Evolutionary conservation across 2,329 filamentous ascomycete genomes (phyloP), one percentile per base, ranked within the genome.

Genomic region (Colletotrichum navitas): DNA sequence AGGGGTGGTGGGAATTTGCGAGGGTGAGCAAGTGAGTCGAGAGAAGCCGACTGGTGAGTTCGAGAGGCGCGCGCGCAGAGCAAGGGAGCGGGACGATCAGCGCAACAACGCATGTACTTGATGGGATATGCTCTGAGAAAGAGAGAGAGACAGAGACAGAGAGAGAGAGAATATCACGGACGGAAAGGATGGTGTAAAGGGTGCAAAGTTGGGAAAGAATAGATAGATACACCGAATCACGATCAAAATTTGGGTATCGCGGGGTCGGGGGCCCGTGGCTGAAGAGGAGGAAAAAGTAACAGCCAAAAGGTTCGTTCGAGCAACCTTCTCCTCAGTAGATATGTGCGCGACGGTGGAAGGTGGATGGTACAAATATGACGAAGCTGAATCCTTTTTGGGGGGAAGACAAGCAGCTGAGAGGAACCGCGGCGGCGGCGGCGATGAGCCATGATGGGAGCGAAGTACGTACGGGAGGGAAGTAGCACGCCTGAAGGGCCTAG

Each of bases 311-410:
- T 36, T 26, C 3, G 21, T 24, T 54, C 11, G 29, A 60, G 63
- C 54, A 60, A 18, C 66, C 52, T 69, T 63, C 29, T 41, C 32
- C 49, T 63, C 26, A 26, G 41, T 47, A 43, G 43, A 58, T 36
- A 39, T 71, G 18, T 29, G 39, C 8, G 29, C 21, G 56, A 32
- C 60, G 63, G 55, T 39, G 47, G 36, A 36, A 12, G 52, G 41
- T 32, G 49, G n/a, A 60, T 59, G 52, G 43, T 72, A 60, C 54
- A 64, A 69, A 72, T 54, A 72, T 72, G 69, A 72, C 69, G 69
- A 64, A 61, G 66, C 59, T 69, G 65, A 49, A 41, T 55, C 26
- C 39, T 58, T 14, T 14, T 64, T 45, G 64, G 47, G 52, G 59
- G 68, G 43, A 51, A 36, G 45, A 56, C 45, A 29, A 47, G n/a